Evolutionary conservation across 2,329 filamentous ascomycete genomes (phyloP).

Genomic region (Microdochium trichocladiopsis): DNA sequence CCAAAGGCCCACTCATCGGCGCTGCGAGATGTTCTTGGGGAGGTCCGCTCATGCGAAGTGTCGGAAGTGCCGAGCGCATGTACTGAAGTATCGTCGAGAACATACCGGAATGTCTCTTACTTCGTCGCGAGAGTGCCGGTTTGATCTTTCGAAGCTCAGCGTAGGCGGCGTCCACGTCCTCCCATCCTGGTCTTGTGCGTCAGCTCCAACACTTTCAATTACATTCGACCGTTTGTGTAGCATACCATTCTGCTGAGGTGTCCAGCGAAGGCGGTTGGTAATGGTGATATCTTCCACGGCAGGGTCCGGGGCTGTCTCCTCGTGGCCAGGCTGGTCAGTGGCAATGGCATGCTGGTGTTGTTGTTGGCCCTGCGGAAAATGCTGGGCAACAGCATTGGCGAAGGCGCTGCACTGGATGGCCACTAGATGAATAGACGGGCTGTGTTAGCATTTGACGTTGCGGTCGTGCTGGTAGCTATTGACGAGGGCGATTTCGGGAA

Average conservation of each 20-base stretch:
- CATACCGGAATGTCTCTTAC: slow-evolving; percentile 34
- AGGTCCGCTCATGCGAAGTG: slow-evolving; percentile 38
- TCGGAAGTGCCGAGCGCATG: slow-evolving; percentile 41
- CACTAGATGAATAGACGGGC: slow-evolving; percentile 13
- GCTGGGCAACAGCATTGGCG: slow-evolving; percentile 12
- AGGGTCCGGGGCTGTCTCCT: slow-evolving; percentile 11
- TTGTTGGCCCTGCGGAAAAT: slow-evolving; percentile 6
- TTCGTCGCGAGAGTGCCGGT: slow-evolving; percentile 32
- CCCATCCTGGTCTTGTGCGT: slow-evolving; percentile 32
- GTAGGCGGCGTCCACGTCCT: slow-evolving; percentile 45
- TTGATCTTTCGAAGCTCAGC: slow-evolving; percentile 42
- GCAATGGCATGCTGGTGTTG: slow-evolving; percentile 1
- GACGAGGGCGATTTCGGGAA: background rate
- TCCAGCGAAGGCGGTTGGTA: slow-evolving; percentile 16
- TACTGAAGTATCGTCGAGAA: slow-evolving; percentile 36
- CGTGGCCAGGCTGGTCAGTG: background rate
- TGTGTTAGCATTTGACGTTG: slow-evolving; percentile 16
- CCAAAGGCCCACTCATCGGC: slow-evolving; percentile 33
- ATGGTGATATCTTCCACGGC: slow-evolving; percentile 14
- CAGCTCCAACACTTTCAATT: slow-evolving; percentile 1
- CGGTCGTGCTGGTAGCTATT: no score
- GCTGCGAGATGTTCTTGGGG: slow-evolving; percentile 28
- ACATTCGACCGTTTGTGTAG: background rate
- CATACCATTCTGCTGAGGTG: slow-evolving; percentile 24
- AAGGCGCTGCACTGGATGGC: background rate